A percentile compares a stretch with the other conserved stretches of the same genome.
These are phyloP conservation scores for Mortierella claussenii DNA, from an alignment of 192 early-diverging fungal genomes.

Conservation along the genomic window DNA sequence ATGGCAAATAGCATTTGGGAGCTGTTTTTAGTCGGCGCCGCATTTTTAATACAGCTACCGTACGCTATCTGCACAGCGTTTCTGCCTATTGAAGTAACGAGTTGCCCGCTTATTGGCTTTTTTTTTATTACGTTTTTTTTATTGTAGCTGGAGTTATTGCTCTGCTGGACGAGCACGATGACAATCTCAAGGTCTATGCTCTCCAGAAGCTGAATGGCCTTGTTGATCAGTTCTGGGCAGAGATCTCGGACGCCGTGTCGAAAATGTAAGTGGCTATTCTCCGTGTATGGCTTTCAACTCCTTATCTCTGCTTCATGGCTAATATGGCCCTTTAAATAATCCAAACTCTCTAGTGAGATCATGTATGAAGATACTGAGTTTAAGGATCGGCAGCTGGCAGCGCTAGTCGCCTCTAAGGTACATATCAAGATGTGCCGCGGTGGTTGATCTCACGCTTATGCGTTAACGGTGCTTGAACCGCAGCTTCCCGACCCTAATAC, in stretches of 20 bases:
- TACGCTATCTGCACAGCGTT: too few relatives aligned
- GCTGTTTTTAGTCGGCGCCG: too few relatives aligned
- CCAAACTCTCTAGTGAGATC: slow-evolving; percentile 91
- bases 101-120: too few relatives aligned
- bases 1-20: too few relatives aligned
- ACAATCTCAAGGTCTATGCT: slow-evolving; percentile 93
- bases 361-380: slow-evolving; percentile 94
- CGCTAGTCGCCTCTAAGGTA: slow-evolving; percentile 96
- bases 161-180: slow-evolving; percentile 91
- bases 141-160: slow-evolving; percentile 89
- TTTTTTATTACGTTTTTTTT: neutral
- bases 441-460: too few relatives aligned
- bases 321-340: too few relatives aligned
- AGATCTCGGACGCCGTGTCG: slow-evolving; percentile 92
- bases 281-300: neutral
- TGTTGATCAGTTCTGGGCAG: slow-evolving; percentile 97
- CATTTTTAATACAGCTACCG: too few relatives aligned
- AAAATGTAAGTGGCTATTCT: slow-evolving; percentile 76
- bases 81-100: too few relatives aligned
- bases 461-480: too few relatives aligned
- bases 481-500: too few relatives aligned
- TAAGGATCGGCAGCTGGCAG: slow-evolving; percentile 87
- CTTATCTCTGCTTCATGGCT: too few relatives aligned
- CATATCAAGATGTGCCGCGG: neutral
- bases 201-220: slow-evolving; percentile 89